Evolutionary conservation across 2,329 filamentous ascomycete genomes (phyloP).

Genomic region (Rutstroemia sydowiana): DNA sequence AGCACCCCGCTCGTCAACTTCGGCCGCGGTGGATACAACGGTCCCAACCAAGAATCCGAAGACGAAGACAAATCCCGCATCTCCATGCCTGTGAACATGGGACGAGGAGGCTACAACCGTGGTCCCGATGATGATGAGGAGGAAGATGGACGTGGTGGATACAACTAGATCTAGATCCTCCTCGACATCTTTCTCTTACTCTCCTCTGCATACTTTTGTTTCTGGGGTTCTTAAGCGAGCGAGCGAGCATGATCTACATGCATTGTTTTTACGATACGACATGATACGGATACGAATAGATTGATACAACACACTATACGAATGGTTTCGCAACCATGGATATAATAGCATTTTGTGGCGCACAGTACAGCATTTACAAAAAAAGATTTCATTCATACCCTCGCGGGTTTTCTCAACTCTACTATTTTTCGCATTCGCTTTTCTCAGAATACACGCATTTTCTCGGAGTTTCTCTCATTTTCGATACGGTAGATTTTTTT

Average conservation of each 20-base stretch:
- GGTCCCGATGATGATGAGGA: conserved; percentile 26
- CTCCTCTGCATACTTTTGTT: neutral
- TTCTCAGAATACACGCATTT: neutral
- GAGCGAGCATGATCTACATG: neutral
- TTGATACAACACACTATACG: neutral
- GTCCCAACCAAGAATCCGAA: conserved; percentile 11
- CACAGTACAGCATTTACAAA: neutral
- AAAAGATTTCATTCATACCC: neutral
- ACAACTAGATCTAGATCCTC: conserved; percentile 17
- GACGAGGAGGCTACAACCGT: conserved; percentile 24
- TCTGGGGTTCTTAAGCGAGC: neutral
- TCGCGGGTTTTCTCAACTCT: neutral
- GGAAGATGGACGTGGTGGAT: conserved; percentile 28
- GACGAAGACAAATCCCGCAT: conserved; percentile 11
- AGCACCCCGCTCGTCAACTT: conserved; percentile 11
- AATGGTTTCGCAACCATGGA: neutral
- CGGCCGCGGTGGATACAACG: conserved; percentile 25
- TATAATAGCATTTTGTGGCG: neutral
- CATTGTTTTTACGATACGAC: neutral
- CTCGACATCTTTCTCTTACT: neutral
- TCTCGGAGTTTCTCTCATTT: neutral
- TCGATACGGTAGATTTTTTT: neutral
- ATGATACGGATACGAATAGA: neutral
- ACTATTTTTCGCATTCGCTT: neutral
- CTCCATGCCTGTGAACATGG: conserved; percentile 14